Evolutionary conservation across 2,329 filamentous ascomycete genomes (phyloP), one percentile per base, ranked within the genome.

Genomic region (Beauveria asiatica): DNA sequence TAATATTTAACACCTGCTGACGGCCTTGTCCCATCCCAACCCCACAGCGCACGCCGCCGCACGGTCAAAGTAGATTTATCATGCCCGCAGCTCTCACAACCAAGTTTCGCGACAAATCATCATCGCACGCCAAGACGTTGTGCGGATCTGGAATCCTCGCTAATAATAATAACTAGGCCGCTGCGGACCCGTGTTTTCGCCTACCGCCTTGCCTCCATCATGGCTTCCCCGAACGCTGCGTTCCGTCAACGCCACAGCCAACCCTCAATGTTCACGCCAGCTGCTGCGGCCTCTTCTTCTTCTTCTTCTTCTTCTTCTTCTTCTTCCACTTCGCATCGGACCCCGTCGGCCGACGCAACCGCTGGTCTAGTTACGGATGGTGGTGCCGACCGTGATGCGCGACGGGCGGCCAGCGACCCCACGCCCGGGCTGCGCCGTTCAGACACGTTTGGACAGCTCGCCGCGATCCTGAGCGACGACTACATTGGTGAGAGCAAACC

Each of bases 401-500:
- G 52, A 45, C 39, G 41, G 13, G 41, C 13, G 13, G 39, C 16
- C 52, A 46, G 39, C 25, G 52, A 25, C 25, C 45, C 13, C 19
- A 11, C 45, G 44, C 55, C 44, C 10, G 25, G 55, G 49, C 49
- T 49, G 41, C 33, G 59, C 16, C 54, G 61, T 25, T 37, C 58
- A 13, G 62, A 62, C 9, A 62, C 62, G 3, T 59, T 59, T 21
- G 49, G 53, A 17, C 60, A 64, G 54, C 59, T 64, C 10, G 59
- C 50, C 19, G 21, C 27, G 13, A 59, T 64, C 9, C 25, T 64
- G 17, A 53, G 51, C 46, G 61, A 64, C 23, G 51, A 59, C 49
- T 57, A 57, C 58, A 61, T 60, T 23, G 61, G 62, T 50, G 61
- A 56, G 21, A 63, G 59, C 51, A 64, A 63, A 30, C 52, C 56